phyloP scores from a whole-genome alignment of 2,329 filamentous ascomycete species.

The Fusarium praegraminearum region DNA sequence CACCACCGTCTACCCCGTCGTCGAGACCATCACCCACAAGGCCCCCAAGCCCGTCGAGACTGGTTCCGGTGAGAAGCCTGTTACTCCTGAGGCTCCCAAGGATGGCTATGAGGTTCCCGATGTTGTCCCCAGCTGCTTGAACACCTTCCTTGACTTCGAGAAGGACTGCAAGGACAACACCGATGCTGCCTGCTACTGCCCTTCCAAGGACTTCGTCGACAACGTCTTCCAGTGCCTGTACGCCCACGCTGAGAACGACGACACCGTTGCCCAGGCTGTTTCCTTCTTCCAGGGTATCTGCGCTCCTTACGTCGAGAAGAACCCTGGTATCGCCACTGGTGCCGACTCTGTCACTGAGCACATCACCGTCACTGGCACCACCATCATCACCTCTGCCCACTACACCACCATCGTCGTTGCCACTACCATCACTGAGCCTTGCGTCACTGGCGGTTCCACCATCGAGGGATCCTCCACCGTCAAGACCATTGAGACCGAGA shows the following conservation, averaged over 20 bases:
- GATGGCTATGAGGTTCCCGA: slow-evolving; percentile 60
- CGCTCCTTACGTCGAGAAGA: slow-evolving; percentile 76
- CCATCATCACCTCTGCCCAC: slow-evolving; percentile 62
- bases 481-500: slow-evolving; percentile 62
- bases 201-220: slow-evolving; percentile 78
- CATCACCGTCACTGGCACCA: slow-evolving; percentile 65
- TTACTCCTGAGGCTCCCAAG: slow-evolving; percentile 53
- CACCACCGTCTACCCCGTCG: slow-evolving; percentile 45
- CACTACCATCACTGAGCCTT: slow-evolving; percentile 63
- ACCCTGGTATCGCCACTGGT: slow-evolving; percentile 87
- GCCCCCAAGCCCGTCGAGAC: slow-evolving; percentile 38
- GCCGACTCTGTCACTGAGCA: slow-evolving; percentile 74
- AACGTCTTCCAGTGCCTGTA: slow-evolving; percentile 85
- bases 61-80: slow-evolving; percentile 38
- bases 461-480: slow-evolving; percentile 61
- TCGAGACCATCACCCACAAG: slow-evolving; percentile 41
- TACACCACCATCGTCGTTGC: slow-evolving; percentile 65
- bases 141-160: slow-evolving; percentile 84
- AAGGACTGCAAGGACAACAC: slow-evolving; percentile 83
- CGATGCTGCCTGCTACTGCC: slow-evolving; percentile 88
- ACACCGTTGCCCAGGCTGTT: slow-evolving; percentile 76
- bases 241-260: slow-evolving; percentile 75
- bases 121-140: slow-evolving; percentile 87
- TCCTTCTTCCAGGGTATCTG: slow-evolving; percentile 94
- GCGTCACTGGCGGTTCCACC: slow-evolving; percentile 61